A percentile compares a stretch with the other conserved stretches of the same genome.
Evolutionary conservation across 176 grass and related monocot genomes (phyloP).

Genomic region (Triticum urartu): DNA sequence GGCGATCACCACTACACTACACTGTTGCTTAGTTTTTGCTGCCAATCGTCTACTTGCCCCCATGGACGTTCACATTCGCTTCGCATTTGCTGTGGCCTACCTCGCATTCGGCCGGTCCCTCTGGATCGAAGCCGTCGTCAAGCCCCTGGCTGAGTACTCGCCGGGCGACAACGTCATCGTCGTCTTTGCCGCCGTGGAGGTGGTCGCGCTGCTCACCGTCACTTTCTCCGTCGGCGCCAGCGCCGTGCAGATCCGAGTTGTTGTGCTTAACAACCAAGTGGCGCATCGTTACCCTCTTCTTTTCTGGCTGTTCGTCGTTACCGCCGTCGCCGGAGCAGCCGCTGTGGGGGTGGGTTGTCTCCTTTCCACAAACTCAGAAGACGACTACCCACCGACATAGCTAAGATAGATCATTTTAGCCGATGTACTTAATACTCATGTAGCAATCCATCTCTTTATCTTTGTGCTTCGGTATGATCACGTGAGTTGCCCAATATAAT

Average conservation of each 20-base stretch:
- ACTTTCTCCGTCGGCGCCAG: neutral
- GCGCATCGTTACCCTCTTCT: neutral
- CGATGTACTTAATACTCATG: too few relatives aligned
- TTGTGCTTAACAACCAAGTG: neutral
- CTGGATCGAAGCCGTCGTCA: neutral
- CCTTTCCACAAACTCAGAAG: neutral
- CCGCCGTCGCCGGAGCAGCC: neutral
- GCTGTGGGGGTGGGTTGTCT: neutral
- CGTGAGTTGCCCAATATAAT: too few relatives aligned
- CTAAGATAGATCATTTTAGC: too few relatives aligned
- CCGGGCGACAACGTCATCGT: neutral
- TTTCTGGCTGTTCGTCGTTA: neutral
- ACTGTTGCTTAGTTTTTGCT: too few relatives aligned
- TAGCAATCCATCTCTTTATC: too few relatives aligned
- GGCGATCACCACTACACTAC: too few relatives aligned
- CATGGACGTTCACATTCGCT: neutral
- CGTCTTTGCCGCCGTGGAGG: neutral
- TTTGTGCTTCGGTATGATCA: too few relatives aligned
- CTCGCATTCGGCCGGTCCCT: neutral
- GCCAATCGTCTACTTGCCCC: neutral
- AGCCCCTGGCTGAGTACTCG: neutral
- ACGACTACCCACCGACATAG: neutral
- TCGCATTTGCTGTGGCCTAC: neutral
- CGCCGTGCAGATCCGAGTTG: neutral
- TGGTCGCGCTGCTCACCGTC: neutral